Evolutionary conservation across 768 basidiomycete species (phyloP).

Genomic region (Kwoniella sp.): DNA sequence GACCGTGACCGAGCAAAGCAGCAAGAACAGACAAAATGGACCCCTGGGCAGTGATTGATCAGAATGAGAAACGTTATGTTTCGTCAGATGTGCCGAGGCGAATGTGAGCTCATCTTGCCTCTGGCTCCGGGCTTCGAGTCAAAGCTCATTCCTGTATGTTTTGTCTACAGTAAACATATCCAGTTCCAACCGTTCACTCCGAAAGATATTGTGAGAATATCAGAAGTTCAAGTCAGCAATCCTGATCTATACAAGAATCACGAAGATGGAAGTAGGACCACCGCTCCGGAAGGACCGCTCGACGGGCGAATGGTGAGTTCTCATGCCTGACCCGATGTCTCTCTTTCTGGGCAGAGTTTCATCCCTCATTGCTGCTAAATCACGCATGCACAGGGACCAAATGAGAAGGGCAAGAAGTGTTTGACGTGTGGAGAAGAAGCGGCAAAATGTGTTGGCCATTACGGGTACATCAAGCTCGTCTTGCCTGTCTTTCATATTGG

Average conservation of each 20-base stretch:
- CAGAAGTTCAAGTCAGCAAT: conserved; percentile 94
- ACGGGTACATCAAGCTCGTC: conserved; percentile 95
- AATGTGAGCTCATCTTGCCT: conserved; percentile 57
- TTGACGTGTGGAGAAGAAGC: conserved; percentile 91
- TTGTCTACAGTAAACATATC: conserved; percentile 75
- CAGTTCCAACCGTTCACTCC: conserved; percentile 93
- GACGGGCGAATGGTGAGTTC: conserved; percentile 80
- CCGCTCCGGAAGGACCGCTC: conserved; percentile 87
- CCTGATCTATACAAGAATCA: conserved; percentile 79
- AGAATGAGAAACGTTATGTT: conserved; percentile 56
- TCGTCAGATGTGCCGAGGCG: conserved; percentile 55
- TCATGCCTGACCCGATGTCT: neutral
- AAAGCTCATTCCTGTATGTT: neutral
- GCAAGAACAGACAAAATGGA: conserved; percentile 24
- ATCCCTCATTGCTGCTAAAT: neutral
- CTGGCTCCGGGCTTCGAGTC: neutral
- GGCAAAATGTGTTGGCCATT: conserved; percentile 96
- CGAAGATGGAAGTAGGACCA: conserved; percentile 63
- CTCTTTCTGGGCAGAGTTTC: neutral
- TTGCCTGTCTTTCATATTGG: conserved; percentile 98
- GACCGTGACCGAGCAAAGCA: neutral
- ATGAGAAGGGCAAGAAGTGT: conserved; percentile 87
- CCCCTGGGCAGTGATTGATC: conserved; percentile 27
- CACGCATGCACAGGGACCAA: conserved; percentile 70
- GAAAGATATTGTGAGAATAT: conserved; percentile 91